A percentile compares a stretch with the other conserved stretches of the same genome.
phyloP scores from a whole-genome alignment of 805 yeast genomes.

The Alloascoidea hylecoeti region DNA sequence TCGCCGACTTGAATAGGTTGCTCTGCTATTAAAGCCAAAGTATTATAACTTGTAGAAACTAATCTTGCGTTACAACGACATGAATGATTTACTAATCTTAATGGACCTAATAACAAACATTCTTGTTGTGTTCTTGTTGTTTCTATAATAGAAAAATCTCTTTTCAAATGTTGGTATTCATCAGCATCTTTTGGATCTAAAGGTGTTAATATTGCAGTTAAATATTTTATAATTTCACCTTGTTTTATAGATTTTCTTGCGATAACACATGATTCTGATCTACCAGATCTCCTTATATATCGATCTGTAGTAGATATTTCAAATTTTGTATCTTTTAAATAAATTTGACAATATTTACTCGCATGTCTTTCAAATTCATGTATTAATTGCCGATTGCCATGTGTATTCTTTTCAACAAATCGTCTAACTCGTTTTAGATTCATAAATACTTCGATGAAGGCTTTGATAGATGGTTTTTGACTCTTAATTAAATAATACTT shows the following conservation, averaged over 20 bases:
- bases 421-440: slow-evolving; percentile 6
- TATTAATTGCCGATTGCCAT: slow-evolving; percentile 2
- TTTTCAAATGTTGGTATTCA: slow-evolving; percentile 9
- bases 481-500: not conserved
- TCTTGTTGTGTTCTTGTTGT: slow-evolving; percentile 18
- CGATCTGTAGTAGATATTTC: slow-evolving; percentile 17
- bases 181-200: slow-evolving; percentile 11
- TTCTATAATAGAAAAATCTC: slow-evolving; percentile 28
- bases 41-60: slow-evolving; percentile 8
- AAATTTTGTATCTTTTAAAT: slow-evolving; percentile 14
- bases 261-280: slow-evolving; percentile 11
- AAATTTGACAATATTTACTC: slow-evolving; percentile 12
- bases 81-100: slow-evolving; percentile 32
- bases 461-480: not conserved
- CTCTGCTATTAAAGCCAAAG: slow-evolving; percentile 19
- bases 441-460: slow-evolving; percentile 9
- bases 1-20: slow-evolving; percentile 25
- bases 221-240: slow-evolving; percentile 12
- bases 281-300: slow-evolving; percentile 8
- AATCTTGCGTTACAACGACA: slow-evolving; percentile 24
- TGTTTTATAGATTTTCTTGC: slow-evolving; percentile 10
- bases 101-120: slow-evolving; percentile 32
- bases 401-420: slow-evolving; percentile 9
- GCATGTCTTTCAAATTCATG: slow-evolving; percentile 12
- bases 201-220: slow-evolving; percentile 14